Percentiles rank a stretch among this genome's conserved stretches.
Conservation (phyloP, 495 filamentous ascomycete genomes). For the Gamarada debralockiae region DNA sequence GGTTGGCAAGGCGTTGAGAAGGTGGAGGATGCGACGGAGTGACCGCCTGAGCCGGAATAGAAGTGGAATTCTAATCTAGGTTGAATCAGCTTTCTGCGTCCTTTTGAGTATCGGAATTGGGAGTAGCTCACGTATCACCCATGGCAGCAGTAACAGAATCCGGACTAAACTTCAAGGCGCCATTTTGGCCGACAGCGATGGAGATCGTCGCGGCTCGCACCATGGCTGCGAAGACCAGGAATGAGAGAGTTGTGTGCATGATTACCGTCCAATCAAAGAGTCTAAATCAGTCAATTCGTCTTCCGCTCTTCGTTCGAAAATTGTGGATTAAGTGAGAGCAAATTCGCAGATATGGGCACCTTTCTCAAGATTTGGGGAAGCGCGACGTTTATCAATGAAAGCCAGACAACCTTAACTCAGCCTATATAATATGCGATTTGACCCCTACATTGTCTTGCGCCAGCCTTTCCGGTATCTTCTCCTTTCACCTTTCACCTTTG, state of each 20-base stretch:
- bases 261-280: background rate
- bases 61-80: constrained; percentile 64
- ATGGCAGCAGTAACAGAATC: constrained; percentile 45
- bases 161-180: constrained; percentile 53
- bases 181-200: constrained; percentile 13
- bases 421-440: too few species aligned
- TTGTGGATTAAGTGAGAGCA: too few species aligned
- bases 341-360: too few species aligned
- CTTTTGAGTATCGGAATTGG: background rate
- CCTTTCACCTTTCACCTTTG: too few species aligned
- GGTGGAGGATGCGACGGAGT: constrained; percentile 62
- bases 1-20: constrained; percentile 65
- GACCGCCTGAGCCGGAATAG: constrained; percentile 47
- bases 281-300: constrained; percentile 18
- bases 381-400: too few species aligned
- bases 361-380: too few species aligned
- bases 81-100: background rate
- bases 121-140: constrained; percentile 39
- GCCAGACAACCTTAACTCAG: too few species aligned
- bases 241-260: background rate
- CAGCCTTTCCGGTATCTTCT: too few species aligned
- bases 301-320: too few species aligned
- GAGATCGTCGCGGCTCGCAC: background rate
- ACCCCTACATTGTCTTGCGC: too few species aligned
- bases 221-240: constrained; percentile 2